Evolutionary conservation across 1,284 basidiomycete genomes (phyloP), one percentile per base, ranked within the genome.

Genomic region (Ceratorhiza oryzae-sativae): DNA sequence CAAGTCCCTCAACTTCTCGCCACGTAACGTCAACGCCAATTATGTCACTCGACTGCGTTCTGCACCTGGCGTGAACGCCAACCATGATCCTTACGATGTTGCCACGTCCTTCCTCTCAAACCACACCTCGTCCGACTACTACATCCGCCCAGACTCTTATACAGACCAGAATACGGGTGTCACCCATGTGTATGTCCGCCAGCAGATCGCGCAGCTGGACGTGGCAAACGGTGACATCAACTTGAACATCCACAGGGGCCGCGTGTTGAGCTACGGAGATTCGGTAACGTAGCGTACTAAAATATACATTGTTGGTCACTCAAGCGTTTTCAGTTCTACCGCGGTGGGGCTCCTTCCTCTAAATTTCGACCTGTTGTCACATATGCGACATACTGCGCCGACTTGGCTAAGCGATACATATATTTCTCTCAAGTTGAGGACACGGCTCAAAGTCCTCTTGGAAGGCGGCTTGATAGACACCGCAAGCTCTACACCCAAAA

Each of bases 141-240:
- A 82, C 77, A 85, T 92, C 74, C 87, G 90, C 65, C 81, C 87
- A 71, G 90, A 95, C 84, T 93, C 92, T 25, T 95, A 95, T 80
- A 94, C 92, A 58, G 94, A 96, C 81, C 81, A 82, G 72, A 86
- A 85, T 71, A 94, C 93, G 1, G 90, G 90, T n/a, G 85, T 95
- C 51, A 90, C 92, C 18, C 92, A 95, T 80, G 83, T 94, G 75
- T 95, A 93, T 77, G 87, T 90, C 74, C 87, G 89, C 74, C 94
- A 97, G 81, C 76, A 91, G 67, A 80, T 95, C 76, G 87, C 91
- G 74, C 92, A 93, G 45, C 82, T 94, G 61, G 92, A 95, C 78
- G 92, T 97, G 12, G 84, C 87, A 18, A 93, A 97, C 77, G 94
- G 90, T 48, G 90, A 95, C 80, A 86, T 95, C 81, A 96, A 97